These are phyloP conservation scores for Nemophila menziesii DNA, from an alignment of 257 asterid genomes.

Conservation along the genomic window DNA sequence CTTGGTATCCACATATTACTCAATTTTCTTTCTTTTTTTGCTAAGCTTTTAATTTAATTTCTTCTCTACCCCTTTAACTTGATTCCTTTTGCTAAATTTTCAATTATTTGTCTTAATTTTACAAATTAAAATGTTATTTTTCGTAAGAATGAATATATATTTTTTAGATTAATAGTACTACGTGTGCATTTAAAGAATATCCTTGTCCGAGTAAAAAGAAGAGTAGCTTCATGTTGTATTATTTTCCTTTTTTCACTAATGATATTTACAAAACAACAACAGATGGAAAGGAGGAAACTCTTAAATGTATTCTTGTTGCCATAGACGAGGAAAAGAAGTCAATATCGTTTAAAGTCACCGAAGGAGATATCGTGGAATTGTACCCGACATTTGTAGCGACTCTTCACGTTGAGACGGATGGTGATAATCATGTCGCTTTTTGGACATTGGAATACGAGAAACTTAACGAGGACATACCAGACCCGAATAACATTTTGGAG, in stretches of 20 bases:
- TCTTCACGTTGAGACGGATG: neutral
- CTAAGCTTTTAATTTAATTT: neutral
- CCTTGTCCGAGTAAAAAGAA: too few relatives aligned
- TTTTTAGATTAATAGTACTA: too few relatives aligned
- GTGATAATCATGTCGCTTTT: neutral
- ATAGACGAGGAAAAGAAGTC: conserved; percentile 4
- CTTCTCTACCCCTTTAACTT: neutral
- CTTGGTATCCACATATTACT: neutral
- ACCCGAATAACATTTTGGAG: neutral
- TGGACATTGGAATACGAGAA: conserved; percentile 6
- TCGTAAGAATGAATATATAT: too few relatives aligned
- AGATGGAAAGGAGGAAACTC: too few relatives aligned
- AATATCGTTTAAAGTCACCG: conserved; percentile 4
- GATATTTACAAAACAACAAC: too few relatives aligned
- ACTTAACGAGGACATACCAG: conserved; percentile 1
- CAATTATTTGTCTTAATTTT: too few relatives aligned
- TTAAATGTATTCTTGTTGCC: conserved; percentile 1
- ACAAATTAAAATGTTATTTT: too few relatives aligned
- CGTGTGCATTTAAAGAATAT: too few relatives aligned
- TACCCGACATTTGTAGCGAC: neutral
- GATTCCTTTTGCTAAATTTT: neutral
- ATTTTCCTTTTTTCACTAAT: too few relatives aligned
- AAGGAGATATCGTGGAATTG: neutral
- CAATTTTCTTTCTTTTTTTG: neutral
- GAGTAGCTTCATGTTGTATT: too few relatives aligned